Base-by-base conservation (phyloP, 768 basidiomycete species). In the Trametes sanguinea region DNA sequence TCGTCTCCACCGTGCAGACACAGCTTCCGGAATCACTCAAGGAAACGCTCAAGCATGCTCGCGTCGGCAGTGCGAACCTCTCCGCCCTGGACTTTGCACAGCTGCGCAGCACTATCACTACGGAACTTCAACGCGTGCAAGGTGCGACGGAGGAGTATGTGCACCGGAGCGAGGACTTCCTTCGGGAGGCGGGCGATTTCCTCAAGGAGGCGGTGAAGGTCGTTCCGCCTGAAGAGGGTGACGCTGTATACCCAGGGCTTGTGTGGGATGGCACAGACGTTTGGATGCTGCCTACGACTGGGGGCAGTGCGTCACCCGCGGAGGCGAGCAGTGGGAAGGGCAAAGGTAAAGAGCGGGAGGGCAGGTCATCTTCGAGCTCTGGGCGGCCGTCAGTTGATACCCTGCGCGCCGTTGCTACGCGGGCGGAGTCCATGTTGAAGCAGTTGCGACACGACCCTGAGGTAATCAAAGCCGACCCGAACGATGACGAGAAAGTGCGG, bases 251-350 rank as follows among this genome's bases (percentile, higher is more conserved):
- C 17, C 71, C 74, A 2, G 83, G 81, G 3, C 70, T 87, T 30
- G 66, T 84, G 45, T 95, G 93, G 93, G 94, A 95, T 72, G 94
- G 93, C 1, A 76, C 86, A 35, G 93, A 95, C 73, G 83, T 94
- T 71, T 95, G 93, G 88, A 86, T 88, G 78, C 70, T 94, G 60
- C 92, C 84, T 4, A 63, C 66, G 45, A 74, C 68, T 33, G 71
- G 73, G 30, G 58, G 53, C 52, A 17, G 56, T 45, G 67, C 56
- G 32, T 57, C 67, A 29, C 64, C 71, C 8, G 68, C 67, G 43
- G 61, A 65, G 17, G 65, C 69, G 8, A 67, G 66, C 3, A 44
- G 52, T 54, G 62, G 56, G 65, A 72, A 62, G 65, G 72, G 67
- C 17, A 80, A 78, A 64, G 72, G 76, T 7, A 69, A 83, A 73